phyloP scores from a whole-genome alignment of 805 yeast species.

The Metschnikowia matae region DNA sequence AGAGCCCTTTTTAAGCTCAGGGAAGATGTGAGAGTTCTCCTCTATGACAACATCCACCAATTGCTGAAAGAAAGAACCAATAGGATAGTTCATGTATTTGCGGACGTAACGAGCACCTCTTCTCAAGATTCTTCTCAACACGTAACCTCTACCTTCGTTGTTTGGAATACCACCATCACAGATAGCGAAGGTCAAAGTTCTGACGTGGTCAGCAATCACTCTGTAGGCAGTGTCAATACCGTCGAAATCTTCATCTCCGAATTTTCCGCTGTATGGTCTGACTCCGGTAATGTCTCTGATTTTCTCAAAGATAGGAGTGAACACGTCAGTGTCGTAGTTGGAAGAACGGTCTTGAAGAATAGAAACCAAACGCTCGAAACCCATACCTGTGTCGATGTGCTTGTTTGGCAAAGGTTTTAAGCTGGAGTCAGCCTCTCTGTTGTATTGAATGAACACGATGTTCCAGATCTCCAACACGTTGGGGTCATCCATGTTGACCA shows the following conservation, averaged over 20 bases:
- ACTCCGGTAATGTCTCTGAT: slow-evolving; percentile 93
- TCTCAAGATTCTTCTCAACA: slow-evolving; percentile 91
- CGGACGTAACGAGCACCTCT: slow-evolving; percentile 97
- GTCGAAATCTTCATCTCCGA: slow-evolving; percentile 87
- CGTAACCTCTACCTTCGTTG: slow-evolving; percentile 98
- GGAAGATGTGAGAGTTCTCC: slow-evolving; percentile 85
- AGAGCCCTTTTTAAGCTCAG: slow-evolving; percentile 75
- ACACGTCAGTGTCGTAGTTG: slow-evolving; percentile 96
- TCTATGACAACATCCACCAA: slow-evolving; percentile 90
- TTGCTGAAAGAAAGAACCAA: slow-evolving; percentile 88
- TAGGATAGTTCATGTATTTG: slow-evolving; percentile 92
- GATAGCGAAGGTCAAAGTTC: slow-evolving; percentile 93
- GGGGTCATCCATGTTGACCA: slow-evolving; percentile 97
- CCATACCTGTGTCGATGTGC: slow-evolving; percentile 98
- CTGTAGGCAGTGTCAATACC: slow-evolving; percentile 98
- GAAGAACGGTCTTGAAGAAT: slow-evolving; percentile 87
- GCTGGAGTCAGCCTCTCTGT: slow-evolving; percentile 84
- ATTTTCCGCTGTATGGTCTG: slow-evolving; percentile 86
- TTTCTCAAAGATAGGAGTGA: slow-evolving; percentile 78
- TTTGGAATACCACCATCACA: slow-evolving; percentile 99
- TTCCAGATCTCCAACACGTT: slow-evolving; percentile 98
- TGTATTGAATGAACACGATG: slow-evolving; percentile 93
- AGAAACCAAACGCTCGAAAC: slow-evolving; percentile 95
- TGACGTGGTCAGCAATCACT: slow-evolving; percentile 96
- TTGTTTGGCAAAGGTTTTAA: slow-evolving; percentile 84